Base-by-base conservation (phyloP, 2,329 filamentous ascomycete genomes). In the Penicillium olsonii region DNA sequence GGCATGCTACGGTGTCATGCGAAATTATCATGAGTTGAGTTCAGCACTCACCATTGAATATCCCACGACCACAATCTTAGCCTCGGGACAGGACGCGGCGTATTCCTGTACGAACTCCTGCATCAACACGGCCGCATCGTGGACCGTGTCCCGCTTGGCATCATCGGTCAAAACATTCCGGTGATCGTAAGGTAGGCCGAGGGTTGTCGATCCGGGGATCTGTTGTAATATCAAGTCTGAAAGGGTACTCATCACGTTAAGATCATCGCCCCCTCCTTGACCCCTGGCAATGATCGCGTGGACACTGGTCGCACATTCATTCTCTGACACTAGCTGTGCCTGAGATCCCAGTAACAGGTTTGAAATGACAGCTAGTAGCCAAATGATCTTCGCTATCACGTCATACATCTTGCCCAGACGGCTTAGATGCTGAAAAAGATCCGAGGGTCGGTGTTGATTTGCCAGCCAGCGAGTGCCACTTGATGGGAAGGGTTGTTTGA, bases 201-300 rank as follows among this genome's bases (percentile, higher is more conserved):
- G 44, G 18, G 53, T 55, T 12, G 48, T 63, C 4, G 59, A 59
- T 5, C 55, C 55, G 1, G 60, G 57, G 40, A 63, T 59, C 18
- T 62, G 48, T 37, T 57, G 38, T 9, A 61, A 38, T 7, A 62
- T 39, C 19, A 62, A 34, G 26, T 60, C 55, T 20, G 59, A 56
- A 26, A 62, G 55, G 1, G 55, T 50, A 9, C 51, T 53, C 54
- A 61, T 43, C 15, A 61, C 60, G 38, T 61, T 60, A 37, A 61
- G 42, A 37, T 60, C 48, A 53, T 62, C 57, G 20, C 60, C 60
- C 4, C 47, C 48, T 7, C 59, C 60, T 37, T 62, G 53, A 4
- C 60, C 59, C 6, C 57, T 57, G 20, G 55, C 48, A 3, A 62
- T 53, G 34, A 62, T 60, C 18, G 57, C 53, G 48, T 62, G 60